These are phyloP conservation scores for Lepidopterella palustris DNA, from an alignment of 495 filamentous ascomycete genomes.

Conservation along the genomic window DNA sequence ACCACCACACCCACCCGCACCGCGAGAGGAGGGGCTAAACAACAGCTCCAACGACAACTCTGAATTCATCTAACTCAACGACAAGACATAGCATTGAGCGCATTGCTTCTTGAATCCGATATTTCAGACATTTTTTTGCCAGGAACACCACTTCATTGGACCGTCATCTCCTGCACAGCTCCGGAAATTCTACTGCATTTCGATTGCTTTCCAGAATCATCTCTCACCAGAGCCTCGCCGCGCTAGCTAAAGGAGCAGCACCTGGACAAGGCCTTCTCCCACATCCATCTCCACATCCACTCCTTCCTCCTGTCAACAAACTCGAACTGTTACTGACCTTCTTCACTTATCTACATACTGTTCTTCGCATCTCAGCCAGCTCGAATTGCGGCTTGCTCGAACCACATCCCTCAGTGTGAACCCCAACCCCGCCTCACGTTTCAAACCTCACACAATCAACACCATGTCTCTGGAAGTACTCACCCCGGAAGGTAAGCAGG, in stretches of 20 bases:
- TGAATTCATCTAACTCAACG: too few species aligned
- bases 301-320: not conserved
- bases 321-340: not conserved
- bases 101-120: not conserved
- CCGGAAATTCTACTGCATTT: conserved; percentile 16
- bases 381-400: too few species aligned
- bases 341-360: not conserved
- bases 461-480: conserved; percentile 24
- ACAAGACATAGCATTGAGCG: not conserved
- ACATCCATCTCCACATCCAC: conserved; percentile 16
- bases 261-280: conserved; percentile 5
- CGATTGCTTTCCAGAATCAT: conserved; percentile 27
- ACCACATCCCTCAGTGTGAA: too few species aligned
- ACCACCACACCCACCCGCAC: too few species aligned
- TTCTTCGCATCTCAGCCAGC: too few species aligned
- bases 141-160: not conserved
- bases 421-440: not conserved
- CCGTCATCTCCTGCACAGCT: not conserved
- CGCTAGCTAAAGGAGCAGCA: conserved; percentile 16
- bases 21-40: not conserved
- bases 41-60: not conserved
- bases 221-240: conserved; percentile 21
- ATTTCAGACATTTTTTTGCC: not conserved
- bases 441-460: not conserved
- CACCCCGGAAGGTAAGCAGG: conserved; percentile 38